Conservation (phyloP, 305 asterid species). For the Andrographis paniculata region DNA sequence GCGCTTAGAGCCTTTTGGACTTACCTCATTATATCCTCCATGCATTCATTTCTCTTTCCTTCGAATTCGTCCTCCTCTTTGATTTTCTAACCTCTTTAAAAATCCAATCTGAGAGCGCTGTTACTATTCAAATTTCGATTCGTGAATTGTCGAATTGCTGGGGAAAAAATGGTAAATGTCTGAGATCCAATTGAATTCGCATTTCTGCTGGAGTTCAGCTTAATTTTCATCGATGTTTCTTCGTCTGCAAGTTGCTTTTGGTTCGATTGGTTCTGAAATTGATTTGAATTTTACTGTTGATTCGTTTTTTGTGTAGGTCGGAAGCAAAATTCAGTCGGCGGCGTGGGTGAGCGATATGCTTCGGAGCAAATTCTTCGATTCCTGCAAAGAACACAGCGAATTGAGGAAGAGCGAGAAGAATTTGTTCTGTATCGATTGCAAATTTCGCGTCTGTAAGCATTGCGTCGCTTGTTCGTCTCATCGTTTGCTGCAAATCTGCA, state of each 20-base stretch:
- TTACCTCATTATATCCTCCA: too few species aligned
- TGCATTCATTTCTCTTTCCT: too few species aligned
- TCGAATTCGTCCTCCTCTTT: too few species aligned
- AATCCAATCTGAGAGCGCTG: too few species aligned
- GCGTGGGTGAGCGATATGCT: conserved; percentile 45
- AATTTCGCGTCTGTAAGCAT: conserved; percentile 44
- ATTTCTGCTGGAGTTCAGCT: neutral
- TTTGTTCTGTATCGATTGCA: conserved; percentile 59
- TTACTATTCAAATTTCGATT: too few species aligned
- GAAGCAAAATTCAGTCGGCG: conserved; percentile 22
- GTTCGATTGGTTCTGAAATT: conserved; percentile 1
- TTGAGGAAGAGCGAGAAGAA: conserved; percentile 56
- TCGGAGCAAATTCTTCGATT: conserved; percentile 35
- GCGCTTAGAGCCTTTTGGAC: too few species aligned
- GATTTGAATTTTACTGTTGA: neutral
- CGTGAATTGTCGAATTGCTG: too few species aligned
- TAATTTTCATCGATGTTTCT: neutral
- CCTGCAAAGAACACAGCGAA: conserved; percentile 41
- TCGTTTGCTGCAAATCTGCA: conserved; percentile 63
- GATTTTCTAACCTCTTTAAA: too few species aligned
- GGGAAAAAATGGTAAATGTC: conserved; percentile 21
- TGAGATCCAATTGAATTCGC: neutral
- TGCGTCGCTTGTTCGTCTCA: conserved; percentile 36
- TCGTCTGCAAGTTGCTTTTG: neutral
- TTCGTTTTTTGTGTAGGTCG: conserved; percentile 21